Conservation (phyloP, 768 basidiomycete genomes). For the Leccinum truebloodii region DNA sequence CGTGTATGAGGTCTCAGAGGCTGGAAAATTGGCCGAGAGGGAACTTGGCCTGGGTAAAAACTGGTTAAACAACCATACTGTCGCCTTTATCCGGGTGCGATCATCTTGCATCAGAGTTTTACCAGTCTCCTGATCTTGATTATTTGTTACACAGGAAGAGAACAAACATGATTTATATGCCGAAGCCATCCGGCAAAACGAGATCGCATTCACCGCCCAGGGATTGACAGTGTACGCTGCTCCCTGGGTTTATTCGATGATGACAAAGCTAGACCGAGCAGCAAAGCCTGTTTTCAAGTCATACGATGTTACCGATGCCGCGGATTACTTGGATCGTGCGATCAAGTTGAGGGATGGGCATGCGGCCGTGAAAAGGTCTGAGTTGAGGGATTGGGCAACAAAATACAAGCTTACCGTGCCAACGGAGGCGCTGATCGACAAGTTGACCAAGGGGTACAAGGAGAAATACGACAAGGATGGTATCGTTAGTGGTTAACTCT, state of each 20-base stretch:
- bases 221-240: constrained; percentile 16
- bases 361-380: constrained; percentile 5
- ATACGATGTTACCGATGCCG: constrained; percentile 8
- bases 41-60: background rate
- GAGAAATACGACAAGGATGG: background rate
- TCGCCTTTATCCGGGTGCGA: constrained; percentile 3
- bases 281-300: constrained; percentile 6
- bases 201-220: constrained; percentile 3
- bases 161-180: background rate
- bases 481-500: background rate
- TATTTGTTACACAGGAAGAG: background rate
- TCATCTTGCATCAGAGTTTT: background rate
- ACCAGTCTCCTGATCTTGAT: background rate
- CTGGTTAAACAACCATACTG: constrained; percentile 14
- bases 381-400: constrained; percentile 4
- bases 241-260: constrained; percentile 10
- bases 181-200: constrained; percentile 8
- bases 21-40: constrained; percentile 1
- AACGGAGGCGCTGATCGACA: background rate
- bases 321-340: constrained; percentile 9
- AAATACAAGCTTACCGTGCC: constrained; percentile 2
- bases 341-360: constrained; percentile 1
- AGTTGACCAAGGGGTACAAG: constrained; percentile 4
- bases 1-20: background rate
- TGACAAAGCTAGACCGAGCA: constrained; percentile 12